Conservation (phyloP, 148 eudicot species). For the Diospyros lotus region DNA sequence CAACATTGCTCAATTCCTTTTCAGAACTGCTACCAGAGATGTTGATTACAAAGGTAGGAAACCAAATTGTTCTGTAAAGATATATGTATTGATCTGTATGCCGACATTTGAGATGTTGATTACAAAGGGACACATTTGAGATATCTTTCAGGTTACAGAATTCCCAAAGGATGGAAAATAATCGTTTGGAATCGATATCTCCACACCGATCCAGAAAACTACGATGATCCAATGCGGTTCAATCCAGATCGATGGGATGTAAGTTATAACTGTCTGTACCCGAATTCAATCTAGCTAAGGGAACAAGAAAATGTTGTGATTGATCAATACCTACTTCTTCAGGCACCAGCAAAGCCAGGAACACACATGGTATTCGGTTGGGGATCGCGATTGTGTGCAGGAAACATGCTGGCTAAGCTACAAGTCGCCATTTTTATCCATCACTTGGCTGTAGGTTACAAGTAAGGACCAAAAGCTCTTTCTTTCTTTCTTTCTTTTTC, state of each 20-base stretch:
- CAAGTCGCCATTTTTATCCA: neutral
- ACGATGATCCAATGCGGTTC: constrained; percentile 39
- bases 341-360: neutral
- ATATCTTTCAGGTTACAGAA: constrained; percentile 24
- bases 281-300: no score
- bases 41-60: neutral
- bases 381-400: neutral
- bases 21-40: neutral
- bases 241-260: constrained; percentile 60
- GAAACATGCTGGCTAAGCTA: neutral
- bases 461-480: neutral
- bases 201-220: constrained; percentile 38
- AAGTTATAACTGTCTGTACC: constrained; percentile 3
- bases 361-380: neutral
- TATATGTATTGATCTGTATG: no score
- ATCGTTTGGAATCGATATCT: constrained; percentile 40
- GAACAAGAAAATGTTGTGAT: no score
- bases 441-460: neutral
- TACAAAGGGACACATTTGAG: neutral
- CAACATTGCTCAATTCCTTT: neutral
- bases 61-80: no score
- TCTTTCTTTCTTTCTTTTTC: neutral
- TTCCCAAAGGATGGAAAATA: constrained; percentile 41
- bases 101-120: neutral
- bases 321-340: neutral